Evolutionary conservation across 1,139 yeast species (phyloP).

Genomic region (Kodamaea sp.): DNA sequence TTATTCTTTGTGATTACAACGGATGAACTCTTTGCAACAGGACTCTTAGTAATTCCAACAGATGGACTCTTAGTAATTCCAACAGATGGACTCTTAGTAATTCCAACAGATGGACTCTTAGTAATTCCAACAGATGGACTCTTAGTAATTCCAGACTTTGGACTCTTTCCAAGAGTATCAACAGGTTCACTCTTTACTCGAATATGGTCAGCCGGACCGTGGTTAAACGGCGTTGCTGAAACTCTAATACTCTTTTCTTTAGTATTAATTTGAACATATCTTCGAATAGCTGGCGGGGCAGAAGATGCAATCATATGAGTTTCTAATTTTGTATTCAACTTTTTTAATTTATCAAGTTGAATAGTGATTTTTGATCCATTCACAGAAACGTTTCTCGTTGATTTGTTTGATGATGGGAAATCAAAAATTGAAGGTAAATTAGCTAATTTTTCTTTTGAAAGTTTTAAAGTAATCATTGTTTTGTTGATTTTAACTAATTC

Average conservation of each 20-base stretch:
- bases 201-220: background rate
- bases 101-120: constrained; percentile 1
- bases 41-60: no score
- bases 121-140: background rate
- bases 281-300: constrained; percentile 5
- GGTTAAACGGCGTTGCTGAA: constrained; percentile 19
- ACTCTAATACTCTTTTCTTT: constrained; percentile 19
- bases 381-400: background rate
- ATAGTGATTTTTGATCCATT: constrained; percentile 1
- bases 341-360: background rate
- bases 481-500: background rate
- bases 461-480: constrained; percentile 2
- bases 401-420: background rate
- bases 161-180: background rate
- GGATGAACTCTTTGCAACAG: background rate
- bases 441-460: constrained; percentile 1
- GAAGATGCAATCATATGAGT: constrained; percentile 1
- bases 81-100: no score
- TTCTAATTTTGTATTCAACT: constrained; percentile 1
- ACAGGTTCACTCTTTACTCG: background rate
- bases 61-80: no score
- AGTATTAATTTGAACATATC: constrained; percentile 30
- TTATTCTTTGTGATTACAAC: background rate
- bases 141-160: background rate
- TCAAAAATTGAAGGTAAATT: constrained; percentile 1